phyloP scores from a whole-genome alignment of 2,329 filamentous ascomycete genomes.

The Penicillium sp. region DNA sequence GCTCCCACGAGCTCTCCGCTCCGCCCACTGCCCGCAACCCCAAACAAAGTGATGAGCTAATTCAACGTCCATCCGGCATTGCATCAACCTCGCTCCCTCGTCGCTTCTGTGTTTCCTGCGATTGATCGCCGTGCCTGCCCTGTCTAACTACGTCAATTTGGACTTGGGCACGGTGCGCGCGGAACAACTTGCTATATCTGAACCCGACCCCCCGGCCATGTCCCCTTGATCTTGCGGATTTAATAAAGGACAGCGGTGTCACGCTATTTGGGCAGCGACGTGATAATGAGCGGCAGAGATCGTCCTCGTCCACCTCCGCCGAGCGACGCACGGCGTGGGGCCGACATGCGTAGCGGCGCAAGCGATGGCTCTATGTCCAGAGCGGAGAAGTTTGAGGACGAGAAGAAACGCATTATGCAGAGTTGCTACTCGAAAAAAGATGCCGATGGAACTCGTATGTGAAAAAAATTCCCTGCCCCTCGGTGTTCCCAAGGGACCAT shows the following conservation, averaged over 20 bases:
- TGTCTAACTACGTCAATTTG: conserved; percentile 1
- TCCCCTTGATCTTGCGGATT: conserved; percentile 28
- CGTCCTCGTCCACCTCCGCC: conserved; percentile 35
- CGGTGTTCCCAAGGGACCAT: conserved; percentile 5
- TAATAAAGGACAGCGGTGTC: conserved; percentile 27
- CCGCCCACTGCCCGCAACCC: conserved; percentile 31
- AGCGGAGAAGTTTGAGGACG: conserved; percentile 92
- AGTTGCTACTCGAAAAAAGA: conserved; percentile 93
- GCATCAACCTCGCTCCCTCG: conserved; percentile 4
- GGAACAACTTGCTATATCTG: conserved; percentile 12
- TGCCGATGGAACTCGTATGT: conserved; percentile 77
- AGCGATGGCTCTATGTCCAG: conserved; percentile 38
- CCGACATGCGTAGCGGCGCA: conserved; percentile 36
- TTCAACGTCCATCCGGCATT: conserved; percentile 17
- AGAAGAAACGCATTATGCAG: conserved; percentile 90
- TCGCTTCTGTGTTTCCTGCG: conserved; percentile 2
- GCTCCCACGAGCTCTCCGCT: conserved; percentile 29
- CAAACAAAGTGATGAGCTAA: conserved; percentile 32
- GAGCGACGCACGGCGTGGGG: conserved; percentile 31
- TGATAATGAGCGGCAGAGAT: conserved; percentile 39
- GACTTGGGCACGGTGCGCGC: conserved; percentile 6
- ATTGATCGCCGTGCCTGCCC: not conserved
- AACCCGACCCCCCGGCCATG: conserved; percentile 28
- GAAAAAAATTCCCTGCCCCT: conserved; percentile 12
- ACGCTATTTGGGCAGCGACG: conserved; percentile 13